Evolutionary conservation across 441 rosid species (phyloP), one percentile per base, ranked within the genome.

Genomic region (Heliophila coronopifolia): DNA sequence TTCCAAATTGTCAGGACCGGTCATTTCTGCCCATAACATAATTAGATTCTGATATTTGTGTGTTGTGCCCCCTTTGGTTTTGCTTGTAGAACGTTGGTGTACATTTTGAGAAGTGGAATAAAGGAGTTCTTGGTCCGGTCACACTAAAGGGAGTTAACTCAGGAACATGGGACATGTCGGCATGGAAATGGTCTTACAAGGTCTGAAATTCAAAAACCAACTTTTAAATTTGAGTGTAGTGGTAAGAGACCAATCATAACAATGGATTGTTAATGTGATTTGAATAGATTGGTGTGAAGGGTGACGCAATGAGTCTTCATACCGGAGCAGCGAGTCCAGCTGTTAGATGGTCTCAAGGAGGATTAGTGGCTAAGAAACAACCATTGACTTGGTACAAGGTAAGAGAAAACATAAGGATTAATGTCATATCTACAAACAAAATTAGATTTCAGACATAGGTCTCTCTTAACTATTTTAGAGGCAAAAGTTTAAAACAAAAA

Each of bases 41-140:
- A n/a, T n/a, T n/a, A n/a, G n/a, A n/a, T n/a, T n/a, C n/a, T n/a
- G n/a, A n/a, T n/a, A n/a, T n/a, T n/a, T n/a, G n/a, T n/a, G n/a
- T n/a, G n/a, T n/a, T n/a, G n/a, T n/a, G n/a, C n/a, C n/a, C n/a
- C n/a, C n/a, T n/a, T n/a, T n/a, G n/a, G n/a, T n/a, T n/a, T n/a
- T n/a, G n/a, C n/a, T n/a, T n/a, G n/a, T 79, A 92, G 99, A 92
- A 92, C 63, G 92, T 92, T 19, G 99, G 99, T 54, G 92, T 90
- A 15, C 99, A 88, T 70, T 92, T 77, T 46, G 99, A 92, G 83
- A 86, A 79, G 56, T 92, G 94, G 95, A 92, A 92, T 59, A 75
- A 97, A 43, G 99, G 99, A 55, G 56, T 88, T 62, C 87, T 92
- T 14, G 99, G 99, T 17, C 99, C 99, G 1, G 92, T 92, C 39